Base-by-base conservation (phyloP, 169 alveolate genomes). In the Theileria equi region DNA sequence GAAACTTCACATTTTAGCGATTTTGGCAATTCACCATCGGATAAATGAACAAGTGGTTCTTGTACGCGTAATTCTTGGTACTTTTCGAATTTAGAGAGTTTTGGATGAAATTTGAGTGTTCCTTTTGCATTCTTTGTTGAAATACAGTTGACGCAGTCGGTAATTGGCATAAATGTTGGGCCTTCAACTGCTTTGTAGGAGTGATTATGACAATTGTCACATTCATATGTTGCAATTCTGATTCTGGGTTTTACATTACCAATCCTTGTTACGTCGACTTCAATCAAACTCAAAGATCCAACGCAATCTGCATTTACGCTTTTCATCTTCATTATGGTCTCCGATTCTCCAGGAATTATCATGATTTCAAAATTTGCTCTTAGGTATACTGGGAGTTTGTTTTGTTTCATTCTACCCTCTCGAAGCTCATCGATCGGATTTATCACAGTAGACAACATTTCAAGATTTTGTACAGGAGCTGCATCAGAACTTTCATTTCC, bases 1-100 rank as follows among this genome's bases (percentile, higher is more conserved):
- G 83, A 84, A 21, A 95, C 91, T 35, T 88, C 72, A 44, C 95
- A 88, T 48, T 90, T 94, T 71, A 95, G 78, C 28, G 93, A 63
- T 67, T 97, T 84, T 1, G 99, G 99, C 21, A 96, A 94, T 48
- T 92, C 93, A 23, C 99, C 99, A 35, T 93, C 93, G 5, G 98
- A 96, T 31, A 96, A 93, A 76, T 96, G 93, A 38, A 88, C 93
- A 19, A 94, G 84, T 3, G 97, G 96, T 64, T 96, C 99, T 82
- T 96, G 95, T 2, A 96, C 91, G 35, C 93, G 90, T 6, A 96
- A 80, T 81, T 96, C 98, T 84, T 96, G 94, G 77, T 89, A 94
- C 81, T 89, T 80, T 7, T 82, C 90, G 81, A 94, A 94, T 73
- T 94, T 94, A 52, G 95, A 87, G 45, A 90, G 81, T 28, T 77